phyloP scores from a whole-genome alignment of 805 yeast genomes.

The Candida qinlingensis region DNA sequence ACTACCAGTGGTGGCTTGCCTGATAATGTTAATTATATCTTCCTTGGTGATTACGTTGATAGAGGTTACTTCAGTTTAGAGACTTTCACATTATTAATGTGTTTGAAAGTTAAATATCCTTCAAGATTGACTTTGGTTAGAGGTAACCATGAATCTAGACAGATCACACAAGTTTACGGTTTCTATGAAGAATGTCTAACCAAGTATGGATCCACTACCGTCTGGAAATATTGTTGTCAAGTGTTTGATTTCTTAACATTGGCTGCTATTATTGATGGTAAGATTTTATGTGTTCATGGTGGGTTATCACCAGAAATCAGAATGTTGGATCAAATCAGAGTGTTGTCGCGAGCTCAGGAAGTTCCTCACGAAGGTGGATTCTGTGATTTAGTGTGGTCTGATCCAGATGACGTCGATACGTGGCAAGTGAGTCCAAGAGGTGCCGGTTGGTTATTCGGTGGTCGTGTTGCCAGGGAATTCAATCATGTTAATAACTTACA shows the following conservation, averaged over 20 bases:
- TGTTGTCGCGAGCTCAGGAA: slow-evolving; percentile 91
- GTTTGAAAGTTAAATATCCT: slow-evolving; percentile 84
- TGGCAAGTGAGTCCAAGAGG: slow-evolving; percentile 99
- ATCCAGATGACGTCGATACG: slow-evolving; percentile 94
- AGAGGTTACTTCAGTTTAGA: slow-evolving; percentile 95
- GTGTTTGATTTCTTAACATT: slow-evolving; percentile 90
- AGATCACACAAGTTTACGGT: slow-evolving; percentile 98
- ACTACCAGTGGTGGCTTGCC: slow-evolving; percentile 93
- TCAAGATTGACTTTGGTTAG: slow-evolving; percentile 82
- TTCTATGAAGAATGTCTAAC: slow-evolving; percentile 93
- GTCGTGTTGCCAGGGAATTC: slow-evolving; percentile 90
- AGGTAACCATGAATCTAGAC: slow-evolving; percentile 97
- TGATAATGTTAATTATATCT: slow-evolving; percentile 71
- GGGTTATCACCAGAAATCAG: slow-evolving; percentile 96
- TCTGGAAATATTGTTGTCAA: slow-evolving; percentile 95
- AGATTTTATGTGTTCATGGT: slow-evolving; percentile 93
- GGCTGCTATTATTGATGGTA: slow-evolving; percentile 95
- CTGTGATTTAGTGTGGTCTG: slow-evolving; percentile 96
- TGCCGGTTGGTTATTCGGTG: slow-evolving; percentile 97
- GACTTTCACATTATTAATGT: slow-evolving; percentile 91
- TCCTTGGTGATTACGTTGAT: slow-evolving; percentile 94
- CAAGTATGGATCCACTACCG: slow-evolving; percentile 90
- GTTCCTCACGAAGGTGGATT: slow-evolving; percentile 99
- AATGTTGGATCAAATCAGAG: slow-evolving; percentile 95
- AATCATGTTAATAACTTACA: slow-evolving; percentile 88